Conservation (phyloP, 441 rosid species). For the Aleurites moluccanus region DNA sequence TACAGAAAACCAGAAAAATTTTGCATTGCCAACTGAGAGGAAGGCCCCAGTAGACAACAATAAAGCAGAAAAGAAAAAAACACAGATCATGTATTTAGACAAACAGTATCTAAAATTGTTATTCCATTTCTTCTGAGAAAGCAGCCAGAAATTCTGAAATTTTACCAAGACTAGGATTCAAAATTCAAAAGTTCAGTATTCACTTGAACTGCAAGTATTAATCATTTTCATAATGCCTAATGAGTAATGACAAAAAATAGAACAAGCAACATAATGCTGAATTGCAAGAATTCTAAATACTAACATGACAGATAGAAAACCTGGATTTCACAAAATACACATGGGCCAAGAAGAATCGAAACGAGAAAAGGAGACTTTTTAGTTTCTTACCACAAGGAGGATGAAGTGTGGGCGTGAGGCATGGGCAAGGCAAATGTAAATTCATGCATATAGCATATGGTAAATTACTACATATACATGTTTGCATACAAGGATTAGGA, state of each 20-base stretch:
- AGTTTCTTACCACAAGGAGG: neutral
- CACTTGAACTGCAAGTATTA: neutral
- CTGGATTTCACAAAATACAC: neutral
- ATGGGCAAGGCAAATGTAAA: neutral
- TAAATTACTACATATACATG: neutral
- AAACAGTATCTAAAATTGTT: neutral
- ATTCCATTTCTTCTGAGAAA: slow-evolving; percentile 1
- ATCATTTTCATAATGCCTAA: neutral
- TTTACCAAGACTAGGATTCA: neutral
- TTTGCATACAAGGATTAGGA: neutral
- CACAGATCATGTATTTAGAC: neutral
- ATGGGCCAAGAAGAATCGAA: neutral
- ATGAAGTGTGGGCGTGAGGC: neutral
- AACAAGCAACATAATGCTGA: neutral
- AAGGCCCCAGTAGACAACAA: neutral
- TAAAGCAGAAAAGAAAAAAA: neutral
- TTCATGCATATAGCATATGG: neutral
- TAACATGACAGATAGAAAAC: neutral
- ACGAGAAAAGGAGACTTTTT: neutral
- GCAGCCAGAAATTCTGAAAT: neutral
- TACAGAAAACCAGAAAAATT: neutral
- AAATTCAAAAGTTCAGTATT: neutral
- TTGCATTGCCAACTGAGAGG: neutral
- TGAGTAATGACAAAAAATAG: no score
- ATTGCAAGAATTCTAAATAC: neutral